Evolutionary conservation across 306 rosid genomes (phyloP).

Genomic region (Cucumis sativus): Cucumber_9930_V3 NC_026656.2:12033501-12034000

Average conservation of each 20-base stretch:
- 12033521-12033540: not conserved
- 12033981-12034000: not conserved
- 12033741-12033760: conserved; percentile 68
- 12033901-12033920: conserved; percentile 70
- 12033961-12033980: not conserved
- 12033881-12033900: conserved; percentile 84
- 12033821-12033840: not conserved
- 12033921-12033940: conserved; percentile 85
- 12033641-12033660: not conserved
- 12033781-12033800: conserved; percentile 1
- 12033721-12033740: conserved; percentile 71
- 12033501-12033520: not conserved
- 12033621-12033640: not conserved
- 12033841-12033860: conserved; percentile 26
- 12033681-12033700: not conserved
- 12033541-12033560: not conserved
- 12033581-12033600: not conserved
- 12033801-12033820: not conserved
- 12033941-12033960: conserved; percentile 40
- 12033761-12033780: conserved; percentile 49
- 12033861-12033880: conserved; percentile 98
- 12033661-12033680: not conserved
- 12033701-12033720: conserved; percentile 31
- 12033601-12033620: not conserved
- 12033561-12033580: not conserved